phyloP scores from a whole-genome alignment of 176 grass and related monocot species.

The Oryza meridionalis region DNA sequence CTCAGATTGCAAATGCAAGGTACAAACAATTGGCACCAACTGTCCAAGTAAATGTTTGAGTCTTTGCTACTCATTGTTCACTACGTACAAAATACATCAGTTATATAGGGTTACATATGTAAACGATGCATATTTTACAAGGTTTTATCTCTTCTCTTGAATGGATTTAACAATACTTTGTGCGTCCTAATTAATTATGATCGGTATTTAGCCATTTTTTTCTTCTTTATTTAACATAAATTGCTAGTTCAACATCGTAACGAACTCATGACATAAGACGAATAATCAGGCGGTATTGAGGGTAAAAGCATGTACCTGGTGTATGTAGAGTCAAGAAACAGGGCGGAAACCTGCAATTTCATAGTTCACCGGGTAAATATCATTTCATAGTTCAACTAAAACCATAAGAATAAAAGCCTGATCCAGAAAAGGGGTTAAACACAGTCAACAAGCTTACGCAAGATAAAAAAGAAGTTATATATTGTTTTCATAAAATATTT shows the following conservation, averaged over 20 bases:
- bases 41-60: not conserved
- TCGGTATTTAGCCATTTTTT: not conserved
- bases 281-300: not conserved
- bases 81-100: not conserved
- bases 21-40: not conserved
- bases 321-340: not conserved
- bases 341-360: not conserved
- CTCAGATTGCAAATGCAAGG: not conserved
- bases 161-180: not conserved
- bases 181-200: not conserved
- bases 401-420: not conserved
- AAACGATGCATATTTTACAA: not conserved
- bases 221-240: not conserved
- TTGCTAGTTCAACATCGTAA: not conserved
- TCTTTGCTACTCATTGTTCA: not conserved
- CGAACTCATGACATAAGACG: not conserved
- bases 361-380: too few species aligned
- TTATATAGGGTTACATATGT: not conserved
- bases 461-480: not conserved
- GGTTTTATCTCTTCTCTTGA: too few species aligned
- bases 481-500: not conserved
- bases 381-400: not conserved
- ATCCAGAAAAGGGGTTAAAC: not conserved
- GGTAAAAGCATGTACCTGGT: not conserved
- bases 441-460: constrained; percentile 9